Evolutionary conservation across 2,329 filamentous ascomycete species (phyloP), one percentile per base, ranked within the genome.

Genomic region (Cladosporium cucumerinum): DNA sequence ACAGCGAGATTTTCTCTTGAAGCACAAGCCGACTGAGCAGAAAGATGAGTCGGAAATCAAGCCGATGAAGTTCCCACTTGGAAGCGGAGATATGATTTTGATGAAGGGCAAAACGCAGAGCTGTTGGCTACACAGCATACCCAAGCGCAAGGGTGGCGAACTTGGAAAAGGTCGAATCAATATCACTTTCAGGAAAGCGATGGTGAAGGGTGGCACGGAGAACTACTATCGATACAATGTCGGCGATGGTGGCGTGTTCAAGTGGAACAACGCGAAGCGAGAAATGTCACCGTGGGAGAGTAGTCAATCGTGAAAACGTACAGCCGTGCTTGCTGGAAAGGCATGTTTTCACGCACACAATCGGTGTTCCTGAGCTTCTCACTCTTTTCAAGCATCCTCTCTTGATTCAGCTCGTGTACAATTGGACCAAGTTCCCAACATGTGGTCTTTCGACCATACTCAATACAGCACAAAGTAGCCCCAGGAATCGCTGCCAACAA

Each of bases 161-260:
- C 86, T 85, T 52, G 84, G 83, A 32, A 83, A 83, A 59, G 87
- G 89, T 32, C 85, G 86, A 26, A 82, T 84, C 70, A 94, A 94
- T 72, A 93, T 94, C 68, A 94, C 91, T 0, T 92, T 93, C 73
- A 81, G 91, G 30, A 84, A 83, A 69, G 91, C 89, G 25, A 82
- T 92, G 81, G 82, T 90, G 25, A 89, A 84, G 69, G 89, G 81
- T 3, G 90, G 90, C 1, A 93, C 90, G 30, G 88, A 92, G 71
- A 94, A 94, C 76, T 93, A 94, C 75, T 93, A 94, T 76, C 86
- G 87, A 72, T 94, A 94, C 77, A 94, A 94, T 77, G 89, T 93
- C 59, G 90, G 91, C 0, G 82, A 77, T 46, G 90, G 91, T 0
- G 82, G 80, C 1, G 84, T 89, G n/a, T 89, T 87, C 75, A 83